Evolutionary conservation across 1,139 yeast species (phyloP), one percentile per base, ranked within the genome.

Genomic region (Kazachstania sp.): DNA sequence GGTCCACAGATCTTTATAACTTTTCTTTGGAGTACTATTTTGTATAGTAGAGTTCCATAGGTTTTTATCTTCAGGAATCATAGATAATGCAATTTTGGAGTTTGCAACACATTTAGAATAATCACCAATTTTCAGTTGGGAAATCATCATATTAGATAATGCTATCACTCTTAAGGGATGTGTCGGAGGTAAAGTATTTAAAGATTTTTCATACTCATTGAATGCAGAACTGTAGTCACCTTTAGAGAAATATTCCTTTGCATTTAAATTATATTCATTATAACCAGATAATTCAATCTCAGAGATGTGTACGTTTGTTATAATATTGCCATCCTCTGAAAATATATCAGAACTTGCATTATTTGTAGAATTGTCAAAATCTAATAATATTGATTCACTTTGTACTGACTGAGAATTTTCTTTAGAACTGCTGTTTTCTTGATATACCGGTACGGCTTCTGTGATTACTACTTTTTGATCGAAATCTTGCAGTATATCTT

Each of bases 161-260:
- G 88, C 77, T 30, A 90, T 72, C 1, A 90, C 75, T 34, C 84
- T 72, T 30, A 81, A 71, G 42, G 83, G 77, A 63, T 92, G 96
- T 4, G 69, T 69, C 1, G 61, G 55, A 0, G 97, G 95, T 7
- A 88, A 69, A 2, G 79, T 70, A 26, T 72, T 68, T 37, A 87
- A 69, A 32, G 95, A 82, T 40, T 73, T 70, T 18, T 77, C 69
- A 60, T 86, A 94, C 45, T 73, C 71, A 23, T 71, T 73, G 16
- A 78, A 71, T 0, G 98, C 92, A 7, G 71, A 65, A 7, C 79
- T 65, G 63, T 84, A 94, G 63, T 92, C 92, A n/a, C 99, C 98
- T 15, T 79, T 74, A 49, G 77, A 76, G 68, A 81, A 92, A 0
- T 81, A 74, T 30, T 72, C 73, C 3, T 79, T 69, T 4, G 88